These are phyloP conservation scores for Apiospora koreana DNA, from an alignment of 2,329 filamentous ascomycete genomes.

Conservation along the genomic window DNA sequence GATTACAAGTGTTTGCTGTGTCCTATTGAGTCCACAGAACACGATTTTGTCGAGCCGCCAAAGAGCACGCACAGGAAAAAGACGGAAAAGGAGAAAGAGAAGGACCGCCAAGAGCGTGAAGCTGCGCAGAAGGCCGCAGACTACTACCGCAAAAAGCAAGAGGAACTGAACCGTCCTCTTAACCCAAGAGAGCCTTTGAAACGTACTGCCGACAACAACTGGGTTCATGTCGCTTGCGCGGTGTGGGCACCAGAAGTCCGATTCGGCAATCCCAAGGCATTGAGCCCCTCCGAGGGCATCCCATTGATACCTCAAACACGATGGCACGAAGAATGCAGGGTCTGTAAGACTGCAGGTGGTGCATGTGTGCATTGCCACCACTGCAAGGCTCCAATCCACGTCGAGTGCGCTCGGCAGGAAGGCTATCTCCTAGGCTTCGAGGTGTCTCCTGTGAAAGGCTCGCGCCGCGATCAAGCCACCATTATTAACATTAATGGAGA, in stretches of 20 bases:
- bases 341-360: constrained; percentile 75
- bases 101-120: constrained; percentile 83
- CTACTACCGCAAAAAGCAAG: constrained; percentile 81
- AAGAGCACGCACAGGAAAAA: constrained; percentile 84
- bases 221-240: constrained; percentile 94
- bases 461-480: constrained; percentile 76
- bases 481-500: constrained; percentile 82
- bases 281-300: constrained; percentile 89
- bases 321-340: constrained; percentile 78
- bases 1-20: constrained; percentile 93
- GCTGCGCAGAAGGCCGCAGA: constrained; percentile 76
- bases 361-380: constrained; percentile 83
- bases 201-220: constrained; percentile 93
- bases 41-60: constrained; percentile 81
- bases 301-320: constrained; percentile 73
- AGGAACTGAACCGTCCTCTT: constrained; percentile 78
- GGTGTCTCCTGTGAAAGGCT: constrained; percentile 85
- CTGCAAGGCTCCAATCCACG: constrained; percentile 73
- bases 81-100: constrained; percentile 86
- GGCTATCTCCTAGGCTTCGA: constrained; percentile 89
- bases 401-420: constrained; percentile 84
- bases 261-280: constrained; percentile 79
- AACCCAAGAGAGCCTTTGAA: constrained; percentile 90
- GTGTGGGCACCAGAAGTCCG: constrained; percentile 91
- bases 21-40: constrained; percentile 76